Conservation (phyloP, 2,329 filamentous ascomycete genomes). For the Alternaria arborescens region DNA sequence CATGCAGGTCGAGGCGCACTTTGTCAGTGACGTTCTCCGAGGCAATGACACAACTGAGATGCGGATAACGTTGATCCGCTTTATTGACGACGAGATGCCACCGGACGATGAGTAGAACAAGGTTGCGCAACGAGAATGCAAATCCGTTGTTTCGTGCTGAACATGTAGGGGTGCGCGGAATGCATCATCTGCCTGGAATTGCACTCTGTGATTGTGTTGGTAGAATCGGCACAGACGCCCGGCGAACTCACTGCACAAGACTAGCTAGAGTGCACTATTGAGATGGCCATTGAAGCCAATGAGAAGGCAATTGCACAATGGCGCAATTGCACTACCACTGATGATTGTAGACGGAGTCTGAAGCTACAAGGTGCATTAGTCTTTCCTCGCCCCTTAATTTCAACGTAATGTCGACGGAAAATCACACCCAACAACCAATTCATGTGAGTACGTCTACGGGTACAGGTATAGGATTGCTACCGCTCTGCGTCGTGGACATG, state of each 20-base stretch:
- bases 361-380: constrained; percentile 6
- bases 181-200: not conserved
- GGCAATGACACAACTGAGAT: constrained; percentile 98
- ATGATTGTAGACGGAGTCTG: constrained; percentile 2
- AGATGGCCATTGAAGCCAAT: constrained; percentile 8
- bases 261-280: constrained; percentile 15
- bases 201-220: not conserved
- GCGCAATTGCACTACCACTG: constrained; percentile 18
- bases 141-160: not conserved
- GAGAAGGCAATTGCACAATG: constrained; percentile 13
- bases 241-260: not conserved
- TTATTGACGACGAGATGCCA: constrained; percentile 97
- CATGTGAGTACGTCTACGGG: not conserved
- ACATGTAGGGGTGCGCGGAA: not conserved
- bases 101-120: constrained; percentile 86
- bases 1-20: constrained; percentile 98
- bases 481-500: not conserved
- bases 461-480: not conserved
- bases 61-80: constrained; percentile 88
- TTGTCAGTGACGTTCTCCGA: constrained; percentile 89
- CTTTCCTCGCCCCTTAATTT: not conserved
- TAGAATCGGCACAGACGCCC: not conserved
- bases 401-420: not conserved
- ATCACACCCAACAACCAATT: not conserved
- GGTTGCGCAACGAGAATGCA: not conserved